These are phyloP conservation scores for Hapsidospora chrysogenum DNA, from an alignment of 495 filamentous ascomycete genomes.

Conservation along the genomic window DNA sequence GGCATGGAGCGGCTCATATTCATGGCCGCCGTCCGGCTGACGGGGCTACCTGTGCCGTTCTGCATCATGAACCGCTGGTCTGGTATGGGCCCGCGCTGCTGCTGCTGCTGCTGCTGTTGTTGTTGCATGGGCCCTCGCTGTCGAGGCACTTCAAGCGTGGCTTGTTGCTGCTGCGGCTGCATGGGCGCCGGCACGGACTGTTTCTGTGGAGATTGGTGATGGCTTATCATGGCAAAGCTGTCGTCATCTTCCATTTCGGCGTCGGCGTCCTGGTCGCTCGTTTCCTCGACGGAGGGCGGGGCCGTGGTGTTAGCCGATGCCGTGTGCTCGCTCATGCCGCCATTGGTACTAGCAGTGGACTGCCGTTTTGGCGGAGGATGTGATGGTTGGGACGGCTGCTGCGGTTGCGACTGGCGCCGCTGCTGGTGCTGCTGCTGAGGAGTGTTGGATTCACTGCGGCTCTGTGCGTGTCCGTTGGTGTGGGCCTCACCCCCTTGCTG, in stretches of 20 bases:
- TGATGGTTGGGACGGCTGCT: conserved; percentile 5
- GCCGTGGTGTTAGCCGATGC: background rate
- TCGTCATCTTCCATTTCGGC: conserved; percentile 24
- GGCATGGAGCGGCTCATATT: conserved; percentile 13
- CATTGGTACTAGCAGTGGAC: conserved; percentile 4
- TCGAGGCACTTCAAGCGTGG: conserved; percentile 10
- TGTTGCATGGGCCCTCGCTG: conserved; percentile 7
- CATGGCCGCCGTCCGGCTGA: conserved; percentile 9
- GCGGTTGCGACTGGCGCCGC: conserved; percentile 4
- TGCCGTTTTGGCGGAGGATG: conserved; percentile 4
- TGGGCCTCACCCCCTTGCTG: conserved; percentile 4
- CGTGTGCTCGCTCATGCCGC: conserved; percentile 4
- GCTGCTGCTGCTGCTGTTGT: conserved; percentile 5
- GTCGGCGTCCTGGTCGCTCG: conserved; percentile 20
- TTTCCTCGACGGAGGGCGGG: conserved; percentile 13
- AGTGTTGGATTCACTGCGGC: background rate
- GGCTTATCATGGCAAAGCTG: conserved; percentile 11
- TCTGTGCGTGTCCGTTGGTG: conserved; percentile 3
- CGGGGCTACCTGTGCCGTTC: conserved; percentile 7
- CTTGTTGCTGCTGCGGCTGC: conserved; percentile 8
- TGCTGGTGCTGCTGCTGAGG: conserved; percentile 6
- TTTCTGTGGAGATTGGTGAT: conserved; percentile 3
- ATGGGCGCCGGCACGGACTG: conserved; percentile 7
- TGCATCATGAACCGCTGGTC: conserved; percentile 2
- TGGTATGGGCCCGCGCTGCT: conserved; percentile 3